Percentiles rank a stretch among this genome's conserved stretches.
phyloP scores from a whole-genome alignment of 257 asterid genomes.

The Eustoma russellianum region DNA sequence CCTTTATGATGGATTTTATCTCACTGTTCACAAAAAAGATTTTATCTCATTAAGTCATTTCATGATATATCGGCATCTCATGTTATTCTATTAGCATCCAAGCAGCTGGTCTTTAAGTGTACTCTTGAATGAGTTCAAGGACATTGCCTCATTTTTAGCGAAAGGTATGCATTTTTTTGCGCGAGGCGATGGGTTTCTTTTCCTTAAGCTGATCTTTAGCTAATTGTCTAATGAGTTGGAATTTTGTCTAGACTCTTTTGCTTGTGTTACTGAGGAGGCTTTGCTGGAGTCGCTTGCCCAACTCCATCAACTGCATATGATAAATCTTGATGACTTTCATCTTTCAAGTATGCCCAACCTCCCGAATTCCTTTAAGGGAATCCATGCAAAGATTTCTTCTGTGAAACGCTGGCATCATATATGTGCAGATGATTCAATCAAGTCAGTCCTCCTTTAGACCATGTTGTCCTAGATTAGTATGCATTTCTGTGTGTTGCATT shows the following conservation, averaged over 20 bases:
- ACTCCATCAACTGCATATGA: constrained; percentile 29
- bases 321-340: constrained; percentile 47
- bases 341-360: constrained; percentile 65
- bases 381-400: constrained; percentile 67
- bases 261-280: constrained; percentile 57
- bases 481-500: neutral
- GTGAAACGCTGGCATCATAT: constrained; percentile 85
- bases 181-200: constrained; percentile 2
- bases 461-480: neutral
- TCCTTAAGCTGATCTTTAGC: neutral
- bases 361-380: constrained; percentile 76
- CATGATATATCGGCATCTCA: too few relatives aligned
- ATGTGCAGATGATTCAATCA: constrained; percentile 72
- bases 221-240: constrained; percentile 14
- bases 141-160: constrained; percentile 39
- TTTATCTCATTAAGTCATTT: too few relatives aligned
- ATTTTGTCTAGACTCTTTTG: constrained; percentile 48
- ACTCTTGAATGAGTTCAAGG: constrained; percentile 64
- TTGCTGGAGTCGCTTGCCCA: constrained; percentile 48
- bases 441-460: constrained; percentile 24
- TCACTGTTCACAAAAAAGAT: too few relatives aligned
- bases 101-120: constrained; percentile 66
- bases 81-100: constrained; percentile 54
- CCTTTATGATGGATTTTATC: constrained; percentile 5
- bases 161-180: constrained; percentile 33